Base-by-base conservation (phyloP, 2,329 filamentous ascomycete genomes). In the Hirsutella minnesotensis region DNA sequence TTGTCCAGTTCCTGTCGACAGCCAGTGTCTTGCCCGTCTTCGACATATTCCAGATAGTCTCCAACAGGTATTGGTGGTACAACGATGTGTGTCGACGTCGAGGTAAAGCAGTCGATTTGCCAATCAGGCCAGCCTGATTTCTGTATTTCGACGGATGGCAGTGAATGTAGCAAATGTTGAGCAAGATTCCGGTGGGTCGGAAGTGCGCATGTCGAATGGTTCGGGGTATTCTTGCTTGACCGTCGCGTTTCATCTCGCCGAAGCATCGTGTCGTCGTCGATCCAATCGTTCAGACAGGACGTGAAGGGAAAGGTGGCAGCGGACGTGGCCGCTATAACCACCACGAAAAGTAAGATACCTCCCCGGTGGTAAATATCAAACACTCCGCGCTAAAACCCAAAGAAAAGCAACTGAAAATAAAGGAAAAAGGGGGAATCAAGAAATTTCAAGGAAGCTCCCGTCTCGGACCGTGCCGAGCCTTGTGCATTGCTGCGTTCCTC, bases 401-500 rank as follows among this genome's bases (percentile, higher is more conserved):
- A 51, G 47, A 49, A 52, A 48, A 51, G 56, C 51, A 60, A 53
- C 15, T 29, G 21, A 41, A 35, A 42, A 49, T 47, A 53, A 53
- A 55, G 47, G 50, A 35, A 53, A 54, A 56, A 54, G 49, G 22
- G 33, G 50, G 48, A 51, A 53, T 54, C 54, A 61, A 63, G 66
- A 61, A 64, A 67, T 63, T 7, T 58, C 57, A 58, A 56, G 59
- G 51, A 51, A 56, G 59, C 63, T 58, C 61, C 61, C 61, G 66
- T 68, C 67, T 70, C 67, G 67, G 64, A 57, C 63, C 63, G 51
- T 54, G 64, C 67, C 68, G 66, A 68, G 63, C 61, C 56, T 62
- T 62, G 65, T 75, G 75, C 75, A 79, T 79, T 75, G 75, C 75
- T 79, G 75, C 75, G 67, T 71, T 73, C 67, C 66, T 77, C 71